These are phyloP conservation scores for Allium sativum DNA, from an alignment of 106 monocot species.

Conservation along the genomic window DNA sequence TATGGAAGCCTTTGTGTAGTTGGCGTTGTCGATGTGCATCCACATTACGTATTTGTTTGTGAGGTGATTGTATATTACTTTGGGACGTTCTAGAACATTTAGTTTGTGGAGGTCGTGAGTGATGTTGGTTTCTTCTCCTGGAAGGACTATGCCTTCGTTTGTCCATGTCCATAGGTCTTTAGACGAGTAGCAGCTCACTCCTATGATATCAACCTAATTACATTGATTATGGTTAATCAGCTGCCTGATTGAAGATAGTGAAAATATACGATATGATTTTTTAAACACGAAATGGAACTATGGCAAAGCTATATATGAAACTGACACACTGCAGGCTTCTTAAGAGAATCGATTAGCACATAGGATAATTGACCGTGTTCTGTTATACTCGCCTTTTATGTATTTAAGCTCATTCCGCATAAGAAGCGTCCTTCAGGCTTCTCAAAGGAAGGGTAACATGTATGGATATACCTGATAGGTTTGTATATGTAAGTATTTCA, in stretches of 20 bases:
- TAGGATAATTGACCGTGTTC: too few relatives aligned
- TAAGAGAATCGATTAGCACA: too few relatives aligned
- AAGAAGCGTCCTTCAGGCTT: too few relatives aligned
- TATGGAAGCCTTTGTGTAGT: slow-evolving; percentile 86
- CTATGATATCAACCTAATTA: slow-evolving; percentile 78
- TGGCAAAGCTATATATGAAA: neutral
- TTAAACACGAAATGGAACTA: neutral
- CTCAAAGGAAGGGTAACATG: too few relatives aligned
- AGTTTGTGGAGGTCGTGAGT: slow-evolving; percentile 69
- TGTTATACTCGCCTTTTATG: too few relatives aligned
- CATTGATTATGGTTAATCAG: neutral
- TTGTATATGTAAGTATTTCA: too few relatives aligned
- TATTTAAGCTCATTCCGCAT: too few relatives aligned
- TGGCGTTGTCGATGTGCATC: slow-evolving; percentile 88
- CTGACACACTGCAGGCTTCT: too few relatives aligned
- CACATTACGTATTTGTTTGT: slow-evolving; percentile 70
- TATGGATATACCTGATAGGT: too few relatives aligned
- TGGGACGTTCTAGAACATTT: slow-evolving; percentile 92
- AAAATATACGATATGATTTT: neutral
- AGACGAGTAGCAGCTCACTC: slow-evolving; percentile 95
- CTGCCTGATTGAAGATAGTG: neutral
- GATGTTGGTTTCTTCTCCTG: slow-evolving; percentile 40
- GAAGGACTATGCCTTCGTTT: slow-evolving; percentile 75
- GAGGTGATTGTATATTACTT: slow-evolving; percentile 69
- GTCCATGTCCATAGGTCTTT: slow-evolving; percentile 87